phyloP scores from a whole-genome alignment of 176 grass and related monocot genomes.

The Ensete ventricosum region DNA sequence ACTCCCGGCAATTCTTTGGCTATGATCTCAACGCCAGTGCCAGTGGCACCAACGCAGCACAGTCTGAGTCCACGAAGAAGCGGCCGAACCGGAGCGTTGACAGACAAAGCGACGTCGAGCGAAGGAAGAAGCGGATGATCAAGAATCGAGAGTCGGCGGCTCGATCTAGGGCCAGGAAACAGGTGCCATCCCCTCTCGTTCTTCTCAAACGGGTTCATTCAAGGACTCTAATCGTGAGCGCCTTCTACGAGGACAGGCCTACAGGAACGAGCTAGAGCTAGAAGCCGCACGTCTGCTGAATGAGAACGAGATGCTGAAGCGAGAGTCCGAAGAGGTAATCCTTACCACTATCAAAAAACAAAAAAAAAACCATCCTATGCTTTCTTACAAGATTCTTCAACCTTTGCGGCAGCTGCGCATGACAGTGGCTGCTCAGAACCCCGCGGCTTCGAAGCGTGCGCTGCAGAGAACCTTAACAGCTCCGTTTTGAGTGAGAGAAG shows the following conservation, averaged over 20 bases:
- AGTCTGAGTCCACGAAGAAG: background rate
- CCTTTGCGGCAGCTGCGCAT: background rate
- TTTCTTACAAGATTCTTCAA: too few species aligned
- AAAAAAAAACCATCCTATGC: too few species aligned
- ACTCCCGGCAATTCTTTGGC: background rate
- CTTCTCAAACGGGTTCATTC: background rate
- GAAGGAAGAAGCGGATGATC: conserved; percentile 23
- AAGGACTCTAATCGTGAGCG: too few species aligned
- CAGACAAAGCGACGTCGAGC: background rate
- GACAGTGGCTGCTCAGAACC: background rate
- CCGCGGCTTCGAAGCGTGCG: background rate
- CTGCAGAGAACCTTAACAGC: conserved; percentile 7
- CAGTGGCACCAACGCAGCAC: too few species aligned
- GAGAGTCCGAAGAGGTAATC: conserved; percentile 13
- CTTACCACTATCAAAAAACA: too few species aligned
- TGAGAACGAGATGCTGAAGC: conserved; percentile 15
- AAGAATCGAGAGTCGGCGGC: conserved; percentile 24
- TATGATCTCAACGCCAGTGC: background rate
- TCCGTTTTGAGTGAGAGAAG: conserved; percentile 17
- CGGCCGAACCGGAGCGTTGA: background rate
- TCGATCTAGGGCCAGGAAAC: conserved; percentile 23
- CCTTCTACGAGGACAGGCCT: background rate
- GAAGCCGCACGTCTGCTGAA: conserved; percentile 9
- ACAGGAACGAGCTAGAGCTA: conserved; percentile 9
- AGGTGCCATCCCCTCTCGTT: background rate